A percentile compares a stretch with the other conserved stretches of the same genome.
phyloP scores from a whole-genome alignment of 345 rosid genomes.

The Kernera saxatilis region DNA sequence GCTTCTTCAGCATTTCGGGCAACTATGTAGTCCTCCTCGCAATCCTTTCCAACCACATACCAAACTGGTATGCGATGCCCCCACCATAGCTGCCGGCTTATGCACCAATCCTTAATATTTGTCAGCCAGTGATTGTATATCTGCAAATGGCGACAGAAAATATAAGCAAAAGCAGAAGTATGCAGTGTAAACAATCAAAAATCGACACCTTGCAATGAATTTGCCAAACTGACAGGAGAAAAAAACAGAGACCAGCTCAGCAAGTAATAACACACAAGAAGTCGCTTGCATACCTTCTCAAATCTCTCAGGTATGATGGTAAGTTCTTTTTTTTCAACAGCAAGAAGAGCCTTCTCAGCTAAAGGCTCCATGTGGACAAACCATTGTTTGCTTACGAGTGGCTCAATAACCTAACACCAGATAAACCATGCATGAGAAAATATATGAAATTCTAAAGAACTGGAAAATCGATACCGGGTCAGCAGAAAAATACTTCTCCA shows the following conservation, averaged over 20 bases:
- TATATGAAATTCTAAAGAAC: conserved; percentile 11
- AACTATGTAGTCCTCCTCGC: conserved; percentile 83
- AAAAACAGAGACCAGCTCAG: neutral
- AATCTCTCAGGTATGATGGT: conserved; percentile 89
- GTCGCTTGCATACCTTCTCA: conserved; percentile 61
- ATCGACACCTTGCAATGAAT: neutral
- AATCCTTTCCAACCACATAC: conserved; percentile 82
- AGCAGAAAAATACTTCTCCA: conserved; percentile 67
- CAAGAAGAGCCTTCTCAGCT: conserved; percentile 93
- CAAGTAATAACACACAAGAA: conserved; percentile 4
- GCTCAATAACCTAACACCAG: conserved; percentile 70
- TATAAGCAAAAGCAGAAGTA: neutral
- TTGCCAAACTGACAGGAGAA: neutral
- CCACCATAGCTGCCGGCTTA: conserved; percentile 99
- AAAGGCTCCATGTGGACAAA: conserved; percentile 90
- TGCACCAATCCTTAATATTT: conserved; percentile 98
- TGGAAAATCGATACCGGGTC: conserved; percentile 1
- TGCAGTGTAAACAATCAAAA: conserved; percentile 3
- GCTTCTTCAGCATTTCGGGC: conserved; percentile 79
- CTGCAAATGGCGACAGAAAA: conserved; percentile 33
- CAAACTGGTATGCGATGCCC: conserved; percentile 99
- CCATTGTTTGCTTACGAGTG: conserved; percentile 95
- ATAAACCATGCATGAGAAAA: conserved; percentile 14
- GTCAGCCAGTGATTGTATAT: conserved; percentile 94
- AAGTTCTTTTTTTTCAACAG: conserved; percentile 71